phyloP scores from a whole-genome alignment of 371 early-diverging fungal genomes.

The Cokeromyces recurvatus region DNA sequence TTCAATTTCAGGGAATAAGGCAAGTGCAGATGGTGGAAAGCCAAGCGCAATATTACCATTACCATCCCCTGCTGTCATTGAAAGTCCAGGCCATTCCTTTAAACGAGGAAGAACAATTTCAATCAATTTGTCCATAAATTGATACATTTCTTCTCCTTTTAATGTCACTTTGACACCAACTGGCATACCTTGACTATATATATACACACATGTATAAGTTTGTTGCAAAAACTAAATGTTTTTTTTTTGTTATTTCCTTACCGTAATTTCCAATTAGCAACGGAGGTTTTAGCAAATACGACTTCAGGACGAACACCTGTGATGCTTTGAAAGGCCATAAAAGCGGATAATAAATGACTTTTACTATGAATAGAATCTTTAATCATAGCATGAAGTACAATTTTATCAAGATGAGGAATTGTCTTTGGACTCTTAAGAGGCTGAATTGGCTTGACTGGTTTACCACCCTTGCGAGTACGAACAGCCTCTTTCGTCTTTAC shows the following conservation, averaged over 20 bases:
- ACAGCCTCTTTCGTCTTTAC: not conserved
- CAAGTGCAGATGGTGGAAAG: conserved; percentile 77
- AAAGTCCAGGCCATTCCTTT: conserved; percentile 87
- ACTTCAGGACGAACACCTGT: conserved; percentile 81
- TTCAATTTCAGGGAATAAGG: conserved; percentile 96
- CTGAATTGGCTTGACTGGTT: conserved; percentile 52
- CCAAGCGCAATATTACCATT: conserved; percentile 83
- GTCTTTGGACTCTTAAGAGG: conserved; percentile 43
- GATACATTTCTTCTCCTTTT: conserved; percentile 84
- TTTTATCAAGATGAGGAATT: conserved; percentile 63
- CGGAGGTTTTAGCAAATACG: conserved; percentile 75
- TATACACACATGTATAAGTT: no score
- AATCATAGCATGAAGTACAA: conserved; percentile 75
- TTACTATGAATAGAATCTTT: conserved; percentile 87
- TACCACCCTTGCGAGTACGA: conserved; percentile 55
- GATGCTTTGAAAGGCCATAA: conserved; percentile 89
- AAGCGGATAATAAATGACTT: conserved; percentile 79
- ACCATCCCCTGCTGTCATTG: conserved; percentile 72
- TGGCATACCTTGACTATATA: conserved; percentile 77
- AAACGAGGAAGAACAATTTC: conserved; percentile 92
- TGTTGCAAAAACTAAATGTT: no score
- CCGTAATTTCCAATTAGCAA: conserved; percentile 81
- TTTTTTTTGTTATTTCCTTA: conserved; percentile 30
- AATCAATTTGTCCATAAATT: conserved; percentile 90
- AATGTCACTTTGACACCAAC: conserved; percentile 79